Evolutionary conservation across 2,329 filamentous ascomycete genomes (phyloP), one percentile per base, ranked within the genome.

Genomic region (Moelleriella libera): DNA sequence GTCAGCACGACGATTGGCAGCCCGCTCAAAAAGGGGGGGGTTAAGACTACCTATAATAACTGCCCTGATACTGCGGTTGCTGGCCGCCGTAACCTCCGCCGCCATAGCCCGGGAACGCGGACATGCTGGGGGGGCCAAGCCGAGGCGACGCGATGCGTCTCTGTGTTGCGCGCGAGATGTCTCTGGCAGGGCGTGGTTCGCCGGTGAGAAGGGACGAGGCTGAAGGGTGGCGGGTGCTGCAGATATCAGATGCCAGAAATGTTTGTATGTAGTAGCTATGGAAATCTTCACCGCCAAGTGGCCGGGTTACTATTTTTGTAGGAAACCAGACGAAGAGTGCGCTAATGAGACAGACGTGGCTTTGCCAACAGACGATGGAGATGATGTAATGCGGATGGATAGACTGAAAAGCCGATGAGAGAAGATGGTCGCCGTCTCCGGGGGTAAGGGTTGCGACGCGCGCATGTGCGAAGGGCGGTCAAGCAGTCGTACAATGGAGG

Each of bases 71-170:
- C 51, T 74, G 69, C 47, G 63, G 63, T 49, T 64, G 61, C 50
- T 61, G 61, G 47, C 56, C 58, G 48, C 61, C 60, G 51, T 60
- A 71, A 60, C 67, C 66, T 52, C 72, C 72, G 60, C 67, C 67
- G 49, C 70, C 66, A 58, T 80, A 79, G 44, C 67, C 66, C 53
- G 76, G 76, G 60, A 80, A 83, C 58, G 76, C 78, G 54, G 80
- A 81, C 80, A 83, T 83, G 41, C 44, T 30, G 44, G 45, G 39
- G 39, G 21, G 21, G 21, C 21, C 21, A 21, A 21, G 21, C 21
- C 21, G 21, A 21, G 21, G 21, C 21, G 21, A 21, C 21, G 21
- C 21, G 21, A 21, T 21, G 21, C 21, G 21, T 21, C 21, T 21
- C 21, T 21, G 21, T 3, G 21, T 21, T 21, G 21, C 21, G 21